phyloP scores from a whole-genome alignment of 345 rosid species.

The Aethionema arabicum region DNA sequence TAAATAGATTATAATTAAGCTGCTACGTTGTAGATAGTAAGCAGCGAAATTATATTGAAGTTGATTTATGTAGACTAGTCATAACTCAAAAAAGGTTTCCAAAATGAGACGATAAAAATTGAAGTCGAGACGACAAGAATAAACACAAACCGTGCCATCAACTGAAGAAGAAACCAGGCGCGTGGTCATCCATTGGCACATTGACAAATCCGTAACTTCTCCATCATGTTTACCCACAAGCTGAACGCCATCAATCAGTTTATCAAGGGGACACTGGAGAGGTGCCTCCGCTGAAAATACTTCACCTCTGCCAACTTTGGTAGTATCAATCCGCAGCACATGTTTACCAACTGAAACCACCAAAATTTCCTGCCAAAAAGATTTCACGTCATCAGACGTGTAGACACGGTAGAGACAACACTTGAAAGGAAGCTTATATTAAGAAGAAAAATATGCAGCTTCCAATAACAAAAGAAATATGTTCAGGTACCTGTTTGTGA shows the following conservation, averaged over 20 bases:
- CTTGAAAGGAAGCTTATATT: neutral
- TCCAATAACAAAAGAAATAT: slow-evolving; percentile 16
- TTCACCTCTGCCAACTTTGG: slow-evolving; percentile 64
- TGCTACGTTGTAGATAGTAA: neutral
- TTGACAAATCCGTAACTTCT: slow-evolving; percentile 88
- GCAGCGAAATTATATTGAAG: neutral
- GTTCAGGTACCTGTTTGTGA: slow-evolving; percentile 84
- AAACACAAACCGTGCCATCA: slow-evolving; percentile 82
- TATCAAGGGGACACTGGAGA: slow-evolving; percentile 62
- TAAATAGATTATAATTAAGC: neutral
- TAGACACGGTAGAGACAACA: slow-evolving; percentile 3
- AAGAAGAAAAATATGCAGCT: slow-evolving; percentile 14
- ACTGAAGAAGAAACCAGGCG: slow-evolving; percentile 81
- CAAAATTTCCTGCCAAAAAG: slow-evolving; percentile 69
- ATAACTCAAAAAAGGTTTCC: neutral
- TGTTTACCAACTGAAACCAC: slow-evolving; percentile 72
- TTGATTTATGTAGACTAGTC: neutral
- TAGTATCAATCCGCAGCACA: slow-evolving; percentile 71
- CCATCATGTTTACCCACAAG: slow-evolving; percentile 89
- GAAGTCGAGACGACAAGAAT: slow-evolving; percentile 11
- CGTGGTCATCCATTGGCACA: slow-evolving; percentile 89
- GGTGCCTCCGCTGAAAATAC: slow-evolving; percentile 71
- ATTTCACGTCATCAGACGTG: slow-evolving; percentile 12
- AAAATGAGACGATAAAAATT: slow-evolving; percentile 1
- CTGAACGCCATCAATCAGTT: slow-evolving; percentile 69